A percentile compares a stretch with the other conserved stretches of the same genome.
phyloP scores from a whole-genome alignment of 306 rosid genomes.

The Trichosanthes truncata region DNA sequence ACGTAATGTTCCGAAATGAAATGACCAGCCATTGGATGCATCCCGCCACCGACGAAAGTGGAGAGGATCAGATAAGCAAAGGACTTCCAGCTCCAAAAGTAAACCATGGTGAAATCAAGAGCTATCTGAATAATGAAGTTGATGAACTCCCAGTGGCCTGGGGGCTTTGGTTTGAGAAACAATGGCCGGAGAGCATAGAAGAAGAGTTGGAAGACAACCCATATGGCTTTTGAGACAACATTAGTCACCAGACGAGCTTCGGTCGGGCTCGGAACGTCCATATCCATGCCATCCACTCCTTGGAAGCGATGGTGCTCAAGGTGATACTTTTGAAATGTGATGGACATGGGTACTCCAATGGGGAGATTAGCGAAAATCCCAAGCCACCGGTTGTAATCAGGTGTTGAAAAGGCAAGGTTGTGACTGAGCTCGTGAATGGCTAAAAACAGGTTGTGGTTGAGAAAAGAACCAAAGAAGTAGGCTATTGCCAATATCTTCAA shows the following conservation, averaged over 20 bases:
- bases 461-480: constrained; percentile 88
- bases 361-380: constrained; percentile 95
- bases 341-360: constrained; percentile 86
- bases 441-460: constrained; percentile 89
- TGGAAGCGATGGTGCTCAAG: constrained; percentile 89
- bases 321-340: constrained; percentile 92
- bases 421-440: constrained; percentile 96
- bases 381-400: constrained; percentile 66
- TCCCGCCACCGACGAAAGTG: constrained; percentile 85
- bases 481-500: constrained; percentile 62
- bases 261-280: constrained; percentile 70
- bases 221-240: constrained; percentile 40
- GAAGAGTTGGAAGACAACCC: constrained; percentile 86
- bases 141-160: constrained; percentile 72
- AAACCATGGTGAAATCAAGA: constrained; percentile 56
- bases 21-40: constrained; percentile 99
- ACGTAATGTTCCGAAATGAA: constrained; percentile 91
- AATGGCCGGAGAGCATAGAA: constrained; percentile 75
- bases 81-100: constrained; percentile 65
- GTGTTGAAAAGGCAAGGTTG: constrained; percentile 89
- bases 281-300: constrained; percentile 86
- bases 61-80: constrained; percentile 68
- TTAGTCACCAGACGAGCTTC: constrained; percentile 73
- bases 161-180: constrained; percentile 86
- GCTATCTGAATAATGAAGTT: constrained; percentile 57